phyloP scores from a whole-genome alignment of 2,329 filamentous ascomycete genomes.

The Aspergillus clavatus region DNA sequence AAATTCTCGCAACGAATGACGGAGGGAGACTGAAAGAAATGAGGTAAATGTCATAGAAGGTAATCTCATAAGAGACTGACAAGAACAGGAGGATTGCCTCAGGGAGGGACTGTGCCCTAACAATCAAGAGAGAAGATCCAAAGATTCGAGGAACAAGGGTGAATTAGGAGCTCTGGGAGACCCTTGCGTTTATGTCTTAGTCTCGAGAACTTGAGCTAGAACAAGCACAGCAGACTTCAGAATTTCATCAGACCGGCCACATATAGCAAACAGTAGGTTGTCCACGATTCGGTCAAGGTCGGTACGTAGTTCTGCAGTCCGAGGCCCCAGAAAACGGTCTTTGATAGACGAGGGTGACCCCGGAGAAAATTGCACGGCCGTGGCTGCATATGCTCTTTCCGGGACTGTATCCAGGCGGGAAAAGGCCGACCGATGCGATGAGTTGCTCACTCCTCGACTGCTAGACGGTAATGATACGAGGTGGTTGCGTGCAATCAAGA shows the following conservation, averaged over 20 bases:
- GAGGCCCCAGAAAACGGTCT: slow-evolving; percentile 27
- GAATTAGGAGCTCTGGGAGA: neutral
- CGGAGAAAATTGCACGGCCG: slow-evolving; percentile 29
- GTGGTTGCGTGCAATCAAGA: slow-evolving; percentile 36
- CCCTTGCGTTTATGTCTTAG: slow-evolving; percentile 25
- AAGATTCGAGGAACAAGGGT: slow-evolving; percentile 2
- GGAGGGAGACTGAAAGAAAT: neutral
- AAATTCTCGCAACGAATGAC: neutral
- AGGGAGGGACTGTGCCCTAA: slow-evolving; percentile 4
- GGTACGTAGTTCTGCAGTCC: slow-evolving; percentile 27
- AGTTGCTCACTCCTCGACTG: slow-evolving; percentile 20
- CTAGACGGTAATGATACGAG: slow-evolving; percentile 27
- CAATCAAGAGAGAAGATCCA: slow-evolving; percentile 1
- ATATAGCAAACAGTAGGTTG: slow-evolving; percentile 33
- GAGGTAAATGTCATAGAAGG: neutral
- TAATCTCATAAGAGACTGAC: neutral
- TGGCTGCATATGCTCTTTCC: slow-evolving; percentile 29
- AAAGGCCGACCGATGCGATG: slow-evolving; percentile 17
- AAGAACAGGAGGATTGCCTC: neutral
- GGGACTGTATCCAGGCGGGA: slow-evolving; percentile 28
- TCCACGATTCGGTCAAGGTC: slow-evolving; percentile 34
- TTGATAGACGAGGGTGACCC: slow-evolving; percentile 23
- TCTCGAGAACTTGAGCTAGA: slow-evolving; percentile 36
- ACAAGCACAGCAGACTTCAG: slow-evolving; percentile 36
- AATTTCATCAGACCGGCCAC: slow-evolving; percentile 31